phyloP scores from a whole-genome alignment of 2,329 filamentous ascomycete genomes.

The Talaromyces albobiverticillius region DNA sequence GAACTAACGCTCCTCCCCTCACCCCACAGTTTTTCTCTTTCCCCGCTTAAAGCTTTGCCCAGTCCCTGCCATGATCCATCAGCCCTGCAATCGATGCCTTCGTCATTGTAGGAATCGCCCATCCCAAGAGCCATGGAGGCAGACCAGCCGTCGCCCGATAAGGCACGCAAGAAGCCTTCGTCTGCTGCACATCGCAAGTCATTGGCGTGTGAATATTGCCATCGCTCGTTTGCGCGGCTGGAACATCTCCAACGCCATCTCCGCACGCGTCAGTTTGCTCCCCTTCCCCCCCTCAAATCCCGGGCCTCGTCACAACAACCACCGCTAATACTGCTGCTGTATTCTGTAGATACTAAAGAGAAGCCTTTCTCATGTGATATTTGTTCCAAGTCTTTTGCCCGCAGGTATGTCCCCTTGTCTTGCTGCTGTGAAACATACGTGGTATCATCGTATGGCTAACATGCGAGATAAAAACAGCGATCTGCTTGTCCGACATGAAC shows the following conservation, averaged over 20 bases:
- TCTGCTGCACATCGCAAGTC: conserved; percentile 42
- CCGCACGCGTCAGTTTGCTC: conserved; percentile 46
- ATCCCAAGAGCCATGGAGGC: conserved; percentile 39
- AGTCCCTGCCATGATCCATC: conserved; percentile 7
- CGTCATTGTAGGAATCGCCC: background rate
- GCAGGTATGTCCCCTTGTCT: conserved; percentile 31
- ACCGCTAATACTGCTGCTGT: background rate
- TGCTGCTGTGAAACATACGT: conserved; percentile 9
- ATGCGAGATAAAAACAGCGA: conserved; percentile 34
- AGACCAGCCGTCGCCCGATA: conserved; percentile 32
- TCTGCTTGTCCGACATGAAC: conserved; percentile 49
- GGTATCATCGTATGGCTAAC: conserved; percentile 17
- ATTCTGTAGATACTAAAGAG: conserved; percentile 46
- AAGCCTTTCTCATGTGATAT: conserved; percentile 51
- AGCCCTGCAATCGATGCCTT: background rate
- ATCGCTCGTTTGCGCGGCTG: conserved; percentile 46
- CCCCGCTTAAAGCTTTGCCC: conserved; percentile 26
- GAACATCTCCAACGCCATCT: conserved; percentile 52
- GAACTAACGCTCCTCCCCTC: conserved; percentile 17
- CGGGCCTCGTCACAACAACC: background rate
- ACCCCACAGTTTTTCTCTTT: conserved; percentile 38
- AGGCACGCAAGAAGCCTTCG: conserved; percentile 40
- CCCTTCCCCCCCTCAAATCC: conserved; percentile 9
- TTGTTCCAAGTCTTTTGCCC: conserved; percentile 48
- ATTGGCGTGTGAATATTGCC: conserved; percentile 48